These are phyloP conservation scores for Microbotryum silenes-acaulis DNA, from an alignment of 1,284 basidiomycete species.

Conservation along the genomic window DNA sequence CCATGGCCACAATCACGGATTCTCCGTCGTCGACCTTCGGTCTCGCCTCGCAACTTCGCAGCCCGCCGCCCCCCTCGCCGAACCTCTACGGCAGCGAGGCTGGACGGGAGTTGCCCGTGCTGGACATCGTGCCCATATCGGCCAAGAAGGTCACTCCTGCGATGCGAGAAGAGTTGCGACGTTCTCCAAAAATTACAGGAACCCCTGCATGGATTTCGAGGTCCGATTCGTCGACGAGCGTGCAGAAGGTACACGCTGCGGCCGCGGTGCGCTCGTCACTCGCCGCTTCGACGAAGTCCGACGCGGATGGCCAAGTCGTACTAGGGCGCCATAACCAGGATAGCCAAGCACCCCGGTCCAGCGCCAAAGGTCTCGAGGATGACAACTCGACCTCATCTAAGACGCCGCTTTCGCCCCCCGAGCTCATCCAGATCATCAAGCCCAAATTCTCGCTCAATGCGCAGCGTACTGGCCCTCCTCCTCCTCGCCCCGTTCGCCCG, in stretches of 20 bases:
- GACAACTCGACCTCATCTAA: too few species aligned
- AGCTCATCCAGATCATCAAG: not conserved
- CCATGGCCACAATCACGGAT: too few species aligned
- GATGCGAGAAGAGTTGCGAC: constrained; percentile 11
- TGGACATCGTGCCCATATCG: not conserved
- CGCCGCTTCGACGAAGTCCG: not conserved
- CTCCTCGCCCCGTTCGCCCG: too few species aligned
- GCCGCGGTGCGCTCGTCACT: constrained; percentile 7
- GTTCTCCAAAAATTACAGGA: constrained; percentile 1
- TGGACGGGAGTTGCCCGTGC: not conserved
- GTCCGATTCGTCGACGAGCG: too few species aligned
- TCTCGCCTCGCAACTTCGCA: constrained; percentile 12
- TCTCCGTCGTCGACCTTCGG: constrained; percentile 8
- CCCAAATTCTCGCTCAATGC: not conserved
- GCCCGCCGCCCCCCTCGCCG: constrained; percentile 13
- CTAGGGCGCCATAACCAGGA: not conserved
- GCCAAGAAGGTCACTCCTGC: constrained; percentile 12
- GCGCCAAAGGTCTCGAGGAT: not conserved
- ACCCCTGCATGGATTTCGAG: not conserved
- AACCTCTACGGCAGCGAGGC: not conserved
- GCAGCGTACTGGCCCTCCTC: too few species aligned
- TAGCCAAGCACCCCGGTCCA: not conserved
- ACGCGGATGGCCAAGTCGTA: not conserved
- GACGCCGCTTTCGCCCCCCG: too few species aligned
- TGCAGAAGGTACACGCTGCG: constrained; percentile 1